Conservation (phyloP, 352 stramenopile genomes). For the Globisporangium solare region DNA sequence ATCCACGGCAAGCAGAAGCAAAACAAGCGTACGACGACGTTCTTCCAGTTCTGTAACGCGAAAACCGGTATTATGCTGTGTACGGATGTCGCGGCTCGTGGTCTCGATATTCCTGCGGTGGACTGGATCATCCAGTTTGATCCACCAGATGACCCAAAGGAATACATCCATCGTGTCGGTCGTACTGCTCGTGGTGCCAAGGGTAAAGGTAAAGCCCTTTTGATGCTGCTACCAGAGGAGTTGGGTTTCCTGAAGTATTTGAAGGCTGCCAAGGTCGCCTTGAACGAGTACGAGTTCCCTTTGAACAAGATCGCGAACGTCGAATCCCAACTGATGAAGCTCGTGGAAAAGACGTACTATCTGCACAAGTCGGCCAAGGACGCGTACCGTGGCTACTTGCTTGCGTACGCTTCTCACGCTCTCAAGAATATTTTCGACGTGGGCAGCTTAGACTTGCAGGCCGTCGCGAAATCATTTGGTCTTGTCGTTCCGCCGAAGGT, state of each 20-base stretch:
- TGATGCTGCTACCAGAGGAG: conserved; percentile 98
- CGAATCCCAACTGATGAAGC: conserved; percentile 94
- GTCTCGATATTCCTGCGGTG: conserved; percentile 96
- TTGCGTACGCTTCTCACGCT: conserved; percentile 97
- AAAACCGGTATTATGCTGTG: conserved; percentile 97
- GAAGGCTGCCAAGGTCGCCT: conserved; percentile 94
- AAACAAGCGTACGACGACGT: conserved; percentile 98
- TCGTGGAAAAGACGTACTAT: conserved; percentile 99
- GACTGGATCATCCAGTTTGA: conserved; percentile 99
- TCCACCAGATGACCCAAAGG: conserved; percentile 96
- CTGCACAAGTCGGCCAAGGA: conserved; percentile 97
- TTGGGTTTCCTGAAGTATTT: conserved; percentile 98
- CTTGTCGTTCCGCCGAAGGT: conserved; percentile 97
- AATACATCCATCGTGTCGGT: conserved; percentile 97
- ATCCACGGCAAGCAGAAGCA: conserved; percentile 99
- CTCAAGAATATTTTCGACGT: conserved; percentile 99
- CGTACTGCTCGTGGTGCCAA: conserved; percentile 85
- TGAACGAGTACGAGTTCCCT: conserved; percentile 99
- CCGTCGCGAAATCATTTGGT: conserved; percentile 96
- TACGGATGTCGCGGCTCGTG: conserved; percentile 97
- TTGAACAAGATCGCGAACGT: conserved; percentile 97
- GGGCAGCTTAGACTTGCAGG: conserved; percentile 94
- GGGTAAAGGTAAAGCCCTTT: conserved; percentile 91
- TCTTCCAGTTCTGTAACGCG: conserved; percentile 99
- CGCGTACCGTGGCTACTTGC: conserved; percentile 96